Percentiles rank a stretch among this genome's conserved stretches.
These are phyloP conservation scores for Oleoguttula mirabilis DNA, from an alignment of 495 filamentous ascomycete genomes.

Conservation along the genomic window DNA sequence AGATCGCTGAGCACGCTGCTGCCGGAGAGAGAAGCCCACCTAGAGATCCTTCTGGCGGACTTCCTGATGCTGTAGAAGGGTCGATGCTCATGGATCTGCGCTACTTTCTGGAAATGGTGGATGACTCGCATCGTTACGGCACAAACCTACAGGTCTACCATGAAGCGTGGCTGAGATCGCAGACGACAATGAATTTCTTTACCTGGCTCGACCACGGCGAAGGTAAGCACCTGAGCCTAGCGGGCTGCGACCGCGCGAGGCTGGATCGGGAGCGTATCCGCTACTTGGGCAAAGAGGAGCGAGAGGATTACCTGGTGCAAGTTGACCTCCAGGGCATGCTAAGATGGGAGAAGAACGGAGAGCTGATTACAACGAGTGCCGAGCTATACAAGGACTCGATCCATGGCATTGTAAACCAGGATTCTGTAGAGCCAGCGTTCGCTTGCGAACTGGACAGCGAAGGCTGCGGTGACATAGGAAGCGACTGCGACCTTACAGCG, in stretches of 20 bases:
- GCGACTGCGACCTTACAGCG: too few species aligned
- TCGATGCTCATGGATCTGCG: slow-evolving; percentile 56
- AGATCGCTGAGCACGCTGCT: slow-evolving; percentile 57
- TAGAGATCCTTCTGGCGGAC: background rate
- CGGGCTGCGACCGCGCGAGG: slow-evolving; percentile 28
- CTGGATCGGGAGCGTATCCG: slow-evolving; percentile 29
- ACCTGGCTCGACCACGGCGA: slow-evolving; percentile 80
- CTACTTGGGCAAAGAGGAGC: slow-evolving; percentile 31
- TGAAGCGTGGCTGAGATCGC: slow-evolving; percentile 58
- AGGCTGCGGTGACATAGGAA: slow-evolving; percentile 11
- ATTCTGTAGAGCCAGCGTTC: slow-evolving; percentile 33
- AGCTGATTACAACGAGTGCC: slow-evolving; percentile 62
- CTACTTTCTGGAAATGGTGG: slow-evolving; percentile 89
- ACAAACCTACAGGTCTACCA: slow-evolving; percentile 72
- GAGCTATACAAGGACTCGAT: slow-evolving; percentile 60
- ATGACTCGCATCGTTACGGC: slow-evolving; percentile 63
- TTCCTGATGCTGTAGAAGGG: background rate
- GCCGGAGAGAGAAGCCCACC: slow-evolving; percentile 35
- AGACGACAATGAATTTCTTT: slow-evolving; percentile 78
- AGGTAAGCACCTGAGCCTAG: slow-evolving; percentile 25
- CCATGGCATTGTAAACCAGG: slow-evolving; percentile 57
- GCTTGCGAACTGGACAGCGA: slow-evolving; percentile 19
- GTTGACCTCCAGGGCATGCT: slow-evolving; percentile 27
- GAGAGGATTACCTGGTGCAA: slow-evolving; percentile 29
- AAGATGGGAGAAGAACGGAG: slow-evolving; percentile 48